Percentiles rank a stretch among this genome's conserved stretches.
Conservation (phyloP, 2,329 filamentous ascomycete genomes). For the Aspergillus sclerotialis region DNA sequence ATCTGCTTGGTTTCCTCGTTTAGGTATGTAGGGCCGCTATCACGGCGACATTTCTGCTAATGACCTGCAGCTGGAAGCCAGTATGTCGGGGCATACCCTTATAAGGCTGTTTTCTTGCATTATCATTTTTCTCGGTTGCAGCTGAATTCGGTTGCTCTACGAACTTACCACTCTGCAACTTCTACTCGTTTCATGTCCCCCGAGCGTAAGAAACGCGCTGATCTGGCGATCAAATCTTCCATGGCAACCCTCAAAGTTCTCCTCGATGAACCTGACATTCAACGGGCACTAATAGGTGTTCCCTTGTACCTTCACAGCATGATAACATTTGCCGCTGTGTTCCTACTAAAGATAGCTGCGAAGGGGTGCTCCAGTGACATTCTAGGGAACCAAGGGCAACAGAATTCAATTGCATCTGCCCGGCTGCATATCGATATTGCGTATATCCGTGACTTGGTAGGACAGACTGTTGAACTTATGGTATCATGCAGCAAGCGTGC, state of each 20-base stretch:
- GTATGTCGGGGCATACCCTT: slow-evolving; percentile 43
- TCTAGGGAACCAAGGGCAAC: slow-evolving; percentile 27
- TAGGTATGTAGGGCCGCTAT: slow-evolving; percentile 20
- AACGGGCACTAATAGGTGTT: slow-evolving; percentile 36
- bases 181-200: slow-evolving; percentile 34
- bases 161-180: slow-evolving; percentile 36
- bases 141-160: slow-evolving; percentile 44
- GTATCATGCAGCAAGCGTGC: slow-evolving; percentile 31
- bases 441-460: slow-evolving; percentile 29
- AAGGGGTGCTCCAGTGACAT: slow-evolving; percentile 29
- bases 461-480: slow-evolving; percentile 31
- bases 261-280: slow-evolving; percentile 38
- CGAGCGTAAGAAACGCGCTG: slow-evolving; percentile 39
- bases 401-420: slow-evolving; percentile 33
- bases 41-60: background rate
- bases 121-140: slow-evolving; percentile 47
- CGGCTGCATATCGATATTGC: slow-evolving; percentile 26
- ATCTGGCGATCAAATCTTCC: slow-evolving; percentile 37
- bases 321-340: slow-evolving; percentile 42
- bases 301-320: slow-evolving; percentile 42
- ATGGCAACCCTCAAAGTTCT: slow-evolving; percentile 37
- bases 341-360: slow-evolving; percentile 39
- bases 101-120: slow-evolving; percentile 44
- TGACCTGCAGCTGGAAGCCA: slow-evolving; percentile 34
- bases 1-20: slow-evolving; percentile 26